Evolutionary conservation across 345 rosid genomes (phyloP), one percentile per base, ranked within the genome.

Genomic region (Jatropha curcas): DNA sequence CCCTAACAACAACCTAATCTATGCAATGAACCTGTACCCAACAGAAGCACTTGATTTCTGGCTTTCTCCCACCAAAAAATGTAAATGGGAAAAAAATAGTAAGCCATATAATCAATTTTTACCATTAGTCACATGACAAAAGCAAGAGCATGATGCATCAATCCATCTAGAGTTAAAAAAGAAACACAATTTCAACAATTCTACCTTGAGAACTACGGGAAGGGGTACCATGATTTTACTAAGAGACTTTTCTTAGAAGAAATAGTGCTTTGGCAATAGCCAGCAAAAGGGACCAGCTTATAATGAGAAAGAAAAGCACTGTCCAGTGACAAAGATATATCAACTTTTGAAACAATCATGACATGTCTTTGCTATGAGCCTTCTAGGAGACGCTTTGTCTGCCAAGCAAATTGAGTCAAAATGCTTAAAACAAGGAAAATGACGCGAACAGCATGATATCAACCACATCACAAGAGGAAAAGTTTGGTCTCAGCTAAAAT

Each of bases 261-360:
- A 35, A 56, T 13, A 17, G 13, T 17, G 51, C 65, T 50, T 17
- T 9, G 60, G 10, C 35, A 61, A n/a, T 65, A 64, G 71, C 35
- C 31, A 61, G 62, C 68, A 68, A 69, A 71, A 74, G 65, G 35
- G 55, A 50, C 60, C 55, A 37, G 48, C 28, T 60, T 59, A 73
- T 76, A 33, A 77, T 34, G 53, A 68, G 37, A 79, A 37, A 70
- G 70, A 37, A 46, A 67, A 31, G 59, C 68, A 31, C 59, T 27
- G 43, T 34, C 27, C 9, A 33, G 34, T 52, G 73, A 68, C 58
- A 24, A 70, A 37, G 70, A 76, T 39, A 34, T 48, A 59, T 11
- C 70, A 74, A 46, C 76, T 63, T 76, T 67, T 41, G 39, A 53
- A 34, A 58, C 73, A 65, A 81, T 34, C 16, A 58, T 52, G 30